These are phyloP conservation scores for Odontarrhena argentea DNA, from an alignment of 345 rosid genomes.

Conservation along the genomic window DNA sequence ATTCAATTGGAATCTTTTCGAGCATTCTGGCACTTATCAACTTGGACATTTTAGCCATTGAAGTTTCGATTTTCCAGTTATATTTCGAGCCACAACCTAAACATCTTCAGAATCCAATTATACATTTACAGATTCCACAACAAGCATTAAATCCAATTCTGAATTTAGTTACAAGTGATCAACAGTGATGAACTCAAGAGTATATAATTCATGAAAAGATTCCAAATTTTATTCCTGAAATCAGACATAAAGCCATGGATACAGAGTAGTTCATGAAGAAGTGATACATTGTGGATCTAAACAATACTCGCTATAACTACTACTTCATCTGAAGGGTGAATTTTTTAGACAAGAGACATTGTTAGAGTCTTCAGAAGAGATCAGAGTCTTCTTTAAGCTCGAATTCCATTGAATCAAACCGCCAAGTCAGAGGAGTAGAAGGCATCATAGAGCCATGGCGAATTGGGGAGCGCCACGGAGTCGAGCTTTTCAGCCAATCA, in stretches of 20 bases:
- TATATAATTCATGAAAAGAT: background rate
- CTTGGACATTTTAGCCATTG: too few species aligned
- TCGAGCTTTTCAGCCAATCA: conserved; percentile 44
- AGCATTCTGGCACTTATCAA: too few species aligned
- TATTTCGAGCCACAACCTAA: too few species aligned
- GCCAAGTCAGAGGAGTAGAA: conserved; percentile 46
- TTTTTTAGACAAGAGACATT: background rate
- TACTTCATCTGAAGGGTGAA: conserved; percentile 43
- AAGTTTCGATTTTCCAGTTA: too few species aligned
- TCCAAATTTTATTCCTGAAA: conserved; percentile 21
- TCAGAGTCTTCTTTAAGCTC: conserved; percentile 45
- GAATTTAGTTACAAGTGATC: too few species aligned
- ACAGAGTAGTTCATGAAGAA: conserved; percentile 18
- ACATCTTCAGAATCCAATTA: too few species aligned
- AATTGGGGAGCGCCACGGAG: conserved; percentile 40
- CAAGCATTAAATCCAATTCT: too few species aligned
- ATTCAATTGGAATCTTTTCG: too few species aligned
- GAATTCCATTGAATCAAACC: conserved; percentile 48
- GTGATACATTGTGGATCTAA: conserved; percentile 16
- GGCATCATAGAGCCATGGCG: conserved; percentile 43
- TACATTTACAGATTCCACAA: too few species aligned
- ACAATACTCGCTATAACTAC: conserved; percentile 4
- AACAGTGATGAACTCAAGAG: too few species aligned
- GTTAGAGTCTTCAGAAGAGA: conserved; percentile 27
- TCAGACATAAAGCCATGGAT: conserved; percentile 26